Evolutionary conservation across 257 asterid genomes (phyloP).

Genomic region (Fraxinus excelsior): DNA sequence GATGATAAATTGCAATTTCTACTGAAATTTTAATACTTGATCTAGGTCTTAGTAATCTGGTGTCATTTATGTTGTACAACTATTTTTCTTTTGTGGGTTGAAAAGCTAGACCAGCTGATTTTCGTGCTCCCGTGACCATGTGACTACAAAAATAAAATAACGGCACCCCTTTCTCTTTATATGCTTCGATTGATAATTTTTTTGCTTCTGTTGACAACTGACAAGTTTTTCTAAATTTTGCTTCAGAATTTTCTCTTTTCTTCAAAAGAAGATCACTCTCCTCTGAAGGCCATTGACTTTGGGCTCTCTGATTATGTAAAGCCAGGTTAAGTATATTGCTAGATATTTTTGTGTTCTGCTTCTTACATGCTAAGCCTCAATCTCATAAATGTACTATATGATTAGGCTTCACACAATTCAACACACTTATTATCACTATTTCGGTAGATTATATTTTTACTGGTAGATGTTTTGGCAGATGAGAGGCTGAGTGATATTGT

Average conservation of each 20-base stretch:
- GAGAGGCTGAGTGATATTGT: constrained; percentile 76
- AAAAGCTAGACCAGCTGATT: not conserved
- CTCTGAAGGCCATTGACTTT: constrained; percentile 76
- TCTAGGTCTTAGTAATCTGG: not conserved
- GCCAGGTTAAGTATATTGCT: constrained; percentile 54
- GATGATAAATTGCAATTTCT: not conserved
- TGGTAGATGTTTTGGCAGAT: constrained; percentile 41
- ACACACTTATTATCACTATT: not conserved
- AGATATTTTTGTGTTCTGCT: constrained; percentile 13
- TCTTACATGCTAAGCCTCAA: not conserved
- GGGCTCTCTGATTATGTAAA: constrained; percentile 82
- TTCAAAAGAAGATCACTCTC: constrained; percentile 55
- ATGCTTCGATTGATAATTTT: not conserved
- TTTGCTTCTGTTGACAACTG: constrained; percentile 6
- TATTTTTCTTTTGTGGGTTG: not conserved
- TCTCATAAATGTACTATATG: not conserved
- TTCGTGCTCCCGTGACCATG: not conserved
- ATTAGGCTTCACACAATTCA: not conserved
- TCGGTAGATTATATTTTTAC: constrained; percentile 20
- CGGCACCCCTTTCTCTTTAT: not conserved
- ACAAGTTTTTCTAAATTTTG: constrained; percentile 11
- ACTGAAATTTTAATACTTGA: not conserved
- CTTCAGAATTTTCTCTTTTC: constrained; percentile 68
- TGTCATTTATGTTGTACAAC: not conserved
- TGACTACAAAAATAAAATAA: not conserved